Conservation (phyloP, 345 rosid species). For the Eucalyptus coolabah region DNA sequence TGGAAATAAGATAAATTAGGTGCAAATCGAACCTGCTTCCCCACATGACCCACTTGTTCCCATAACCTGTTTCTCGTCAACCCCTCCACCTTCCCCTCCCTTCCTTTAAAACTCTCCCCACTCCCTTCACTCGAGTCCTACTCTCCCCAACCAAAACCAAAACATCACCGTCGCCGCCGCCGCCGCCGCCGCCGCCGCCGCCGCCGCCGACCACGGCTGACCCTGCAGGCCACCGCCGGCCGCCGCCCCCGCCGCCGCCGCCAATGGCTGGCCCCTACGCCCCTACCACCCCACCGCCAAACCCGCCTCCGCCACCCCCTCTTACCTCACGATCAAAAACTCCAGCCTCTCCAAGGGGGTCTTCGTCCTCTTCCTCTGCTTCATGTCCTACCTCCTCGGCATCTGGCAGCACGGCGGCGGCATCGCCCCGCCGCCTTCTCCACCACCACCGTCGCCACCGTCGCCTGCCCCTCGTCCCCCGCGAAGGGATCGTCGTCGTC, state of each 20-base stretch:
- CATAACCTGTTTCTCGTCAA: neutral
- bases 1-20: neutral
- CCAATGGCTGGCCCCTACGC: neutral
- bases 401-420: neutral
- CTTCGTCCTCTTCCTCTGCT: conserved; percentile 27
- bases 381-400: conserved; percentile 28
- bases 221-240: neutral
- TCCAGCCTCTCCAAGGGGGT: neutral
- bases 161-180: neutral
- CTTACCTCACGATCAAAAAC: neutral
- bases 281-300: conserved; percentile 15
- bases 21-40: neutral
- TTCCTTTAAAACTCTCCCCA: neutral
- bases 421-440: neutral
- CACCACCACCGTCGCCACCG: neutral
- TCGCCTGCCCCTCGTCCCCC: neutral
- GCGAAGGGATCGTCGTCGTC: neutral
- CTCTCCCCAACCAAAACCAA: neutral
- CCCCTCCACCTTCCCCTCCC: neutral
- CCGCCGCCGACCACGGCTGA: neutral
- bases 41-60: neutral
- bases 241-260: neutral
- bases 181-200: neutral
- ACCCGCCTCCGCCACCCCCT: conserved; percentile 2
- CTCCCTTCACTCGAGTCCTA: neutral